Evolutionary conservation across 1,284 basidiomycete species (phyloP), one percentile per base, ranked within the genome.

Genomic region (Inonotus obliquus): DNA sequence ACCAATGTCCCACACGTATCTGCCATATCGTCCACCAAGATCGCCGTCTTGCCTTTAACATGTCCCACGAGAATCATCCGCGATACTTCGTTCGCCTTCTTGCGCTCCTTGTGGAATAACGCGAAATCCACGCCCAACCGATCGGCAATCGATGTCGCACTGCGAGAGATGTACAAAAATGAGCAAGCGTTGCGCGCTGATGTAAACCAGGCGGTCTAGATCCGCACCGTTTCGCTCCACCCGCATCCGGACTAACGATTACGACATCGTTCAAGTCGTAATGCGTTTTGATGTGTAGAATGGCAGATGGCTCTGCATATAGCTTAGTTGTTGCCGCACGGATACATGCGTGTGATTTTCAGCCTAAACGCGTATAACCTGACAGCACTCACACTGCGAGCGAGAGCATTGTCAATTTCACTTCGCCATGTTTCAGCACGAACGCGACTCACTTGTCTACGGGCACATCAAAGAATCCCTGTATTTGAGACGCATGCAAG

Each of bases 11-110:
- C 97, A 72, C 97, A 99, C 47, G 97, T 99, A 76, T 99, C 97
- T 57, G 97, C 95, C 97, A 99, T 99, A 79, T 99, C 97, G 81
- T 99, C 97, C 57, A 99, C 96, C n/a, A 99, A 82, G 65, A 99
- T 94, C 61, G 96, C 97, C 48, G 90, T 83, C 79, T 99, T 99
- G 74, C 89, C 94, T 70, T 86, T 86, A 66, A 96, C 96, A 69
- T 91, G 87, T 4, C 97, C 97, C 63, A 99, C 97, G 57, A 99
- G 87, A 53, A 99, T 88, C 97, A 99, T 99, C 63, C 97, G 89
- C 57, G 96, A 98, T 21, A 99, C 96, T 71, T 98, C 94, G 77
- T 98, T 99, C 44, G 96, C 97, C 81, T 97, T 98, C 78, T 98
- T 99, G 63, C 97, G 90, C 77, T 99, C 97, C 75, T 99, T 99